phyloP scores from a whole-genome alignment of 2,329 filamentous ascomycete species.

The Penicillium hordei region DNA sequence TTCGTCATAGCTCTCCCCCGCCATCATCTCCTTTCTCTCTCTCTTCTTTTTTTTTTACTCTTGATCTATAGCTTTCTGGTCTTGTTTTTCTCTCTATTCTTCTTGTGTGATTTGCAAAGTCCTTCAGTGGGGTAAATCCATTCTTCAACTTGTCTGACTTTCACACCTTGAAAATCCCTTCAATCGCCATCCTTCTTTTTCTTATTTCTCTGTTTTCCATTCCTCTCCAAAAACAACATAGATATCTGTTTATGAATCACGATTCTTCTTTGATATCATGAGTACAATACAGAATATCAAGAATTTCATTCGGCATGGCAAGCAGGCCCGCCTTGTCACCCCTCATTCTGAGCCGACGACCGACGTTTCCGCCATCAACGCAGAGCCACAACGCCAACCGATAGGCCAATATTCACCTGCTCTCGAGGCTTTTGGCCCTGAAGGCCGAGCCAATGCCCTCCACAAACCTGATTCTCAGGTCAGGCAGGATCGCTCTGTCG shows the following conservation, averaged over 20 bases:
- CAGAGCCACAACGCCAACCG: slow-evolving; percentile 60
- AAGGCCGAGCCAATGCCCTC: slow-evolving; percentile 62
- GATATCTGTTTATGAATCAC: slow-evolving; percentile 1
- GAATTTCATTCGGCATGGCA: slow-evolving; percentile 97
- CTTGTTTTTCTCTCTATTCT: background rate
- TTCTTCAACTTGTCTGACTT: background rate
- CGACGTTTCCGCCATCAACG: slow-evolving; percentile 63
- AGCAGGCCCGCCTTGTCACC: slow-evolving; percentile 76
- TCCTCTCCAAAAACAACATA: background rate
- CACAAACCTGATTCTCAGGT: slow-evolving; percentile 64
- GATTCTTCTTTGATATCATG: slow-evolving; percentile 44
- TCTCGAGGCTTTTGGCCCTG: slow-evolving; percentile 61
- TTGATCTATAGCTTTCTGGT: background rate
- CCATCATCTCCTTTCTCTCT: slow-evolving; percentile 8
- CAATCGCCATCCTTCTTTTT: background rate
- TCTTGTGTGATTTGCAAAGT: slow-evolving; percentile 1
- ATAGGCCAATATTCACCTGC: slow-evolving; percentile 49
- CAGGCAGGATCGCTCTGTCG: slow-evolving; percentile 54
- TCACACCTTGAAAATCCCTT: slow-evolving; percentile 1
- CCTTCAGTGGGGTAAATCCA: background rate
- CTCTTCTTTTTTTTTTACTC: background rate
- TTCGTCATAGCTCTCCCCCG: slow-evolving; percentile 10
- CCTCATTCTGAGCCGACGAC: slow-evolving; percentile 63
- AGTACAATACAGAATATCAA: slow-evolving; percentile 90
- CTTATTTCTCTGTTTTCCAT: background rate